Evolutionary conservation across 345 rosid species (phyloP), one percentile per base, ranked within the genome.

Genomic region (Angophora floribunda): DNA sequence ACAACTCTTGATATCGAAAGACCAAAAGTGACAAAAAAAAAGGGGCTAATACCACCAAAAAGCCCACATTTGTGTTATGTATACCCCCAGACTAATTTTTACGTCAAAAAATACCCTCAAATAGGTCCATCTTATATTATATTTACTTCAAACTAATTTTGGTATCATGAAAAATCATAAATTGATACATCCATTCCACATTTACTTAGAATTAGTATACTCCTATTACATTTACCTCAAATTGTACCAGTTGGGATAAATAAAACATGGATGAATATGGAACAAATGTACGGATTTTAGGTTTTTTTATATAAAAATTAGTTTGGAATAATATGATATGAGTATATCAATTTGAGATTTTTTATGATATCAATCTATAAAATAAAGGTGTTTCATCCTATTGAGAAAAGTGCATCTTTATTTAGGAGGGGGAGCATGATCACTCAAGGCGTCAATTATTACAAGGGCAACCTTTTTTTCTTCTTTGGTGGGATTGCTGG

Each of bases 101-200:
- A 30, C 4, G 17, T 30, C 17, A 3, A 9, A 9, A 22, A 65
- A 65, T 13, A n/a, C 9, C 4, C n/a, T 30, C 0, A 7, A 0
- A n/a, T 2, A 0, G 3, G 21, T 14, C 13, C 7, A 14, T 2
- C 15, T 7, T n/a, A 19, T 30, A 9, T 15, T 3, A 0, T 5
- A 65, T 30, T 65, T 14, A n/a, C 3, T 19, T 2, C 15, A n/a
- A 65, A 2, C 19, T 65, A 30, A 65, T 65, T 65, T 65, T n/a
- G 6, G 1, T 16, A 7, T 14, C 15, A 30, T n/a, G n/a, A 65
- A n/a, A 63, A 14, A 63, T 7, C 8, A 3, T 15, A 63, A 67
- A 32, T 5, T 32, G 19, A 2, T 32, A 32, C 5, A 67, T 6
- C 16, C 0, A 17, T 32, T 44, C 45, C 19, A 2, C 1, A 16